These are phyloP conservation scores for Endothia cerciana DNA, from an alignment of 2,329 filamentous ascomycete species.

Conservation along the genomic window DNA sequence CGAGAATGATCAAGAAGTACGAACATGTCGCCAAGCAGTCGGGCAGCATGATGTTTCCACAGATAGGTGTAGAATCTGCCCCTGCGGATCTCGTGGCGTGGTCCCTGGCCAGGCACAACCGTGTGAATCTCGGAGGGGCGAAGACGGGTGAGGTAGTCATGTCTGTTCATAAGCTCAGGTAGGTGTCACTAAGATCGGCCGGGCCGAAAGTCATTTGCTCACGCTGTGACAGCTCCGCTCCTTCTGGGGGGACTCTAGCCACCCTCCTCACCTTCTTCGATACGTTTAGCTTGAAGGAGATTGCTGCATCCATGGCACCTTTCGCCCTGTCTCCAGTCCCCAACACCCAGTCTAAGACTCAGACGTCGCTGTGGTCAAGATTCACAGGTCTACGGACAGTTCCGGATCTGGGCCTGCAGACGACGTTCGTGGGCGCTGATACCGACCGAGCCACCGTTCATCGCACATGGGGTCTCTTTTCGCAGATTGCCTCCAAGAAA, in stretches of 20 bases:
- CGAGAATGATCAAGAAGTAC: slow-evolving; percentile 65
- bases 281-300: slow-evolving; percentile 51
- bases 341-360: slow-evolving; percentile 42
- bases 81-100: slow-evolving; percentile 64
- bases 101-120: slow-evolving; percentile 54
- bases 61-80: slow-evolving; percentile 65
- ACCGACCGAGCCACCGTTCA: slow-evolving; percentile 61
- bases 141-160: slow-evolving; percentile 59
- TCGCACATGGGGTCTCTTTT: slow-evolving; percentile 65
- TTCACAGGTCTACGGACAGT: slow-evolving; percentile 55
- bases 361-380: slow-evolving; percentile 45
- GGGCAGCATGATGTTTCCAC: slow-evolving; percentile 64
- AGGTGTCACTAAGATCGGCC: slow-evolving; percentile 26
- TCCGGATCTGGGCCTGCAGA: slow-evolving; percentile 58
- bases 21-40: slow-evolving; percentile 54
- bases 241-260: slow-evolving; percentile 70
- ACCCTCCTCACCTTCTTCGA: slow-evolving; percentile 67
- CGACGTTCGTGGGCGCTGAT: slow-evolving; percentile 53
- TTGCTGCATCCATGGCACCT: slow-evolving; percentile 51
- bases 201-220: background rate
- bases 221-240: slow-evolving; percentile 36
- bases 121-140: slow-evolving; percentile 51
- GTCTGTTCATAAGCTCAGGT: slow-evolving; percentile 49
- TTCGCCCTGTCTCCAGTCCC: slow-evolving; percentile 62
- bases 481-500: slow-evolving; percentile 47